Evolutionary conservation across 2,329 filamentous ascomycete genomes (phyloP).

Genomic region (Emergomyces africanus): DNA sequence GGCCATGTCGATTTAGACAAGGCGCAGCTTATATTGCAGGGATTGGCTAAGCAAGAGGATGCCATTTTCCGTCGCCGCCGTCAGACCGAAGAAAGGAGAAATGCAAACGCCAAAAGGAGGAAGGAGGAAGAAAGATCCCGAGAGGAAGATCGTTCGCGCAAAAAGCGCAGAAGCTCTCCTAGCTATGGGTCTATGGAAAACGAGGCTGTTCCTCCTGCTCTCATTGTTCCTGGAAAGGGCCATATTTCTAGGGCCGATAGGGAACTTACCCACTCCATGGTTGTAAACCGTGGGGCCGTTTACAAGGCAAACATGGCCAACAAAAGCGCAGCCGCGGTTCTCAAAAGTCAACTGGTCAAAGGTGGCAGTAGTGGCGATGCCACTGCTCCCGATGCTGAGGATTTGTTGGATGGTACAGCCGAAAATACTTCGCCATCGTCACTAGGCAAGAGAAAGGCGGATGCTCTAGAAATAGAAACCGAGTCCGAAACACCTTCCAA

Average conservation of each 20-base stretch:
- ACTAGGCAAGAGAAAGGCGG: slow-evolving; percentile 51
- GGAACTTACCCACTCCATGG: slow-evolving; percentile 71
- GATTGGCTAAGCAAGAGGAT: slow-evolving; percentile 84
- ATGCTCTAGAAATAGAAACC: slow-evolving; percentile 53
- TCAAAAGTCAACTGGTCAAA: slow-evolving; percentile 65
- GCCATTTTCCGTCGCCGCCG: slow-evolving; percentile 82
- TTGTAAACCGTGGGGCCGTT: slow-evolving; percentile 58
- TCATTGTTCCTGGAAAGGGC: slow-evolving; percentile 44
- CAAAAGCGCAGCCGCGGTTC: slow-evolving; percentile 80
- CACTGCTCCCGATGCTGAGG: slow-evolving; percentile 13
- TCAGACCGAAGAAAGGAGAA: slow-evolving; percentile 70
- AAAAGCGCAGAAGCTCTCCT: slow-evolving; percentile 34
- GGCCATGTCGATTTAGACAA: slow-evolving; percentile 77
- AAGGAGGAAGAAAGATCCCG: slow-evolving; percentile 54
- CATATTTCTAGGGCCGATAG: slow-evolving; percentile 44
- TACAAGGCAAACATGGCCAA: slow-evolving; percentile 69
- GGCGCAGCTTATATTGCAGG: slow-evolving; percentile 77
- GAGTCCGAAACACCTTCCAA: slow-evolving; percentile 44
- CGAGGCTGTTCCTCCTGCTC: slow-evolving; percentile 28
- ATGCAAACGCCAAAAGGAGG: slow-evolving; percentile 65
- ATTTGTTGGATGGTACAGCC: slow-evolving; percentile 14
- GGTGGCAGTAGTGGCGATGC: slow-evolving; percentile 17
- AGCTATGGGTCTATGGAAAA: slow-evolving; percentile 23
- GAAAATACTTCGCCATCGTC: slow-evolving; percentile 18
- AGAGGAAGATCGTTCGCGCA: slow-evolving; percentile 31